Conservation (phyloP, 768 basidiomycete genomes). For the Gloeophyllum trabeum region DNA sequence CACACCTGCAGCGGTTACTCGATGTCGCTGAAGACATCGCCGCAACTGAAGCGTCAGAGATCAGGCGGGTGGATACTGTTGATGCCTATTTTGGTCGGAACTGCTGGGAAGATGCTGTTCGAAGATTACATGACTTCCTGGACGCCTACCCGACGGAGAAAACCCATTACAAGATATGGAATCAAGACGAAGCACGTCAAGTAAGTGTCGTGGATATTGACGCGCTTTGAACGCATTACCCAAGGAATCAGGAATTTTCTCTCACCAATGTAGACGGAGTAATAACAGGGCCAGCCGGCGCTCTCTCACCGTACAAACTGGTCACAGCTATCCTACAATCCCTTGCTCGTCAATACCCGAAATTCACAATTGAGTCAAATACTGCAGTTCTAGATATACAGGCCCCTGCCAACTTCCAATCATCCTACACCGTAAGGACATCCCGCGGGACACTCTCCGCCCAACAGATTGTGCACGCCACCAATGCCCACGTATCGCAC, state of each 20-base stretch:
- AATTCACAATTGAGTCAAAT: background rate
- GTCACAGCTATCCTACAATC: constrained; percentile 47
- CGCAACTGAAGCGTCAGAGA: constrained; percentile 40
- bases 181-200: background rate
- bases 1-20: constrained; percentile 40
- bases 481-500: constrained; percentile 74
- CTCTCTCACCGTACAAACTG: constrained; percentile 59
- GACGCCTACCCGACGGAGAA: constrained; percentile 41
- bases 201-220: background rate
- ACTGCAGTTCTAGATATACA: background rate
- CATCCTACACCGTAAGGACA: background rate
- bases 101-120: constrained; percentile 30
- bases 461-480: constrained; percentile 64
- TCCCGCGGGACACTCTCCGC: background rate
- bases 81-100: constrained; percentile 40
- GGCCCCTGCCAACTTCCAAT: background rate
- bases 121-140: constrained; percentile 30
- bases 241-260: constrained; percentile 30
- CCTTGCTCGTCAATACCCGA: constrained; percentile 18
- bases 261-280: constrained; percentile 38
- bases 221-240: background rate
- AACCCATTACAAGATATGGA: constrained; percentile 16
- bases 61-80: constrained; percentile 42
- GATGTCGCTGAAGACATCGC: constrained; percentile 41
- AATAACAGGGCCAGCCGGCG: constrained; percentile 43